Evolutionary conservation across 2,329 filamentous ascomycete species (phyloP).

Genomic region (Cercospora canescens): DNA sequence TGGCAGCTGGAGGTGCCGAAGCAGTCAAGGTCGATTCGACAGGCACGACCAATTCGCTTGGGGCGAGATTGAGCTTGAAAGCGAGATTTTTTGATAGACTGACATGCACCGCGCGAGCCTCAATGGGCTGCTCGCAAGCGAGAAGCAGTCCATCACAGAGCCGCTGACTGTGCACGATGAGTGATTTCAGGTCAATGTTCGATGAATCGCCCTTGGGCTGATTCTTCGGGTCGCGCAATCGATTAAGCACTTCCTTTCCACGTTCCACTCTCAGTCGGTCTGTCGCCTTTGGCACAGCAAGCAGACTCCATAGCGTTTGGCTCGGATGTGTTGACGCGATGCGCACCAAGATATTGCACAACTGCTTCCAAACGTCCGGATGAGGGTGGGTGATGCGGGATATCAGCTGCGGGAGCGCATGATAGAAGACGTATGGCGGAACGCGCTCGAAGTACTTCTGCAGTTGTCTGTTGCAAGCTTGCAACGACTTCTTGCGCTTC

Average conservation of each 20-base stretch:
- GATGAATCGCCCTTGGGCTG: constrained; percentile 57
- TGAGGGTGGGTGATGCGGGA: constrained; percentile 93
- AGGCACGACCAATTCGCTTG: constrained; percentile 84
- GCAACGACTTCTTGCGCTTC: constrained; percentile 65
- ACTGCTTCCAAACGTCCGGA: constrained; percentile 69
- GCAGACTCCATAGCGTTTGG: constrained; percentile 86
- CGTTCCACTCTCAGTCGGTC: constrained; percentile 66
- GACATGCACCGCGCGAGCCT: constrained; percentile 68
- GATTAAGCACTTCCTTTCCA: constrained; percentile 43
- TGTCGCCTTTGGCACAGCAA: constrained; percentile 81
- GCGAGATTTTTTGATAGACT: constrained; percentile 75
- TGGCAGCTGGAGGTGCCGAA: constrained; percentile 70
- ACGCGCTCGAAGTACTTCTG: constrained; percentile 74
- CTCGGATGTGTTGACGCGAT: constrained; percentile 86
- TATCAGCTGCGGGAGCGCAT: constrained; percentile 85
- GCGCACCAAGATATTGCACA: constrained; percentile 79
- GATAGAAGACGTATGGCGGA: constrained; percentile 77
- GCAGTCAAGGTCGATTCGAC: constrained; percentile 82
- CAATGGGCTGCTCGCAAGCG: constrained; percentile 77
- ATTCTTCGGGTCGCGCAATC: constrained; percentile 52
- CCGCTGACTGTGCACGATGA: constrained; percentile 78
- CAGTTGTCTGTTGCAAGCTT: constrained; percentile 70
- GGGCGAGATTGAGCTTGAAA: constrained; percentile 81
- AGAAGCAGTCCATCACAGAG: constrained; percentile 78
- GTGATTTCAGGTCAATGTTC: constrained; percentile 62